These are phyloP conservation scores for Pythium periplocum DNA, from an alignment of 352 stramenopile species.

Conservation along the genomic window DNA sequence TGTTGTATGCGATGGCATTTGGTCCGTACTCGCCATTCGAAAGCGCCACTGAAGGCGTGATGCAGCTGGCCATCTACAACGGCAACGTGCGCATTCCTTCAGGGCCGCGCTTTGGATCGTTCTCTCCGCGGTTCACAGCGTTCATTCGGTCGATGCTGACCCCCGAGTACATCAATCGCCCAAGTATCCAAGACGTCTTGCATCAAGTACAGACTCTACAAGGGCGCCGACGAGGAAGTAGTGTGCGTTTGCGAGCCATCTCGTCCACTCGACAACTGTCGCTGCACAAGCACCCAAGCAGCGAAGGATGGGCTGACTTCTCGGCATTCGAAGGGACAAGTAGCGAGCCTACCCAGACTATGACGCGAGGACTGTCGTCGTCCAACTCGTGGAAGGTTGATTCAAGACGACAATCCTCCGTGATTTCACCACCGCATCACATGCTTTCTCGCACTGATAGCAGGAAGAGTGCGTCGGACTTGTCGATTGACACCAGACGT, in stretches of 20 bases:
- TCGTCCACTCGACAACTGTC: constrained; percentile 1
- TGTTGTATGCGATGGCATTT: constrained; percentile 90
- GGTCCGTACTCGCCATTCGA: constrained; percentile 90
- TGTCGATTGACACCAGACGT: not conserved
- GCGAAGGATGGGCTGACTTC: constrained; percentile 30
- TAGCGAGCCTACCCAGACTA: not conserved
- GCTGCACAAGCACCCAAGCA: not conserved
- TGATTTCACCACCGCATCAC: too few species aligned
- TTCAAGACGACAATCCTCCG: too few species aligned
- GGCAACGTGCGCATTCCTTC: constrained; percentile 59
- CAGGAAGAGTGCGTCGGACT: too few species aligned
- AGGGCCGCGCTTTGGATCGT: constrained; percentile 14
- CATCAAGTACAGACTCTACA: constrained; percentile 3
- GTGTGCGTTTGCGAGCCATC: constrained; percentile 6
- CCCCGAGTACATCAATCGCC: constrained; percentile 45
- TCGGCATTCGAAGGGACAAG: constrained; percentile 12
- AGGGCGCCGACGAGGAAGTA: not conserved
- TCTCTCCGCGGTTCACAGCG: constrained; percentile 50
- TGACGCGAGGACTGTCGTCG: too few species aligned
- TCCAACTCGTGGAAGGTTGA: too few species aligned
- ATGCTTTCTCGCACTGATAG: too few species aligned
- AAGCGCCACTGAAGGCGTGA: constrained; percentile 38
- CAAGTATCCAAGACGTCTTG: constrained; percentile 47
- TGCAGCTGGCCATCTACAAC: constrained; percentile 57
- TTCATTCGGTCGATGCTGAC: constrained; percentile 76